Base-by-base conservation (phyloP, 176 grass and related monocot genomes). In the Dendrocalamus sinicus region DNA sequence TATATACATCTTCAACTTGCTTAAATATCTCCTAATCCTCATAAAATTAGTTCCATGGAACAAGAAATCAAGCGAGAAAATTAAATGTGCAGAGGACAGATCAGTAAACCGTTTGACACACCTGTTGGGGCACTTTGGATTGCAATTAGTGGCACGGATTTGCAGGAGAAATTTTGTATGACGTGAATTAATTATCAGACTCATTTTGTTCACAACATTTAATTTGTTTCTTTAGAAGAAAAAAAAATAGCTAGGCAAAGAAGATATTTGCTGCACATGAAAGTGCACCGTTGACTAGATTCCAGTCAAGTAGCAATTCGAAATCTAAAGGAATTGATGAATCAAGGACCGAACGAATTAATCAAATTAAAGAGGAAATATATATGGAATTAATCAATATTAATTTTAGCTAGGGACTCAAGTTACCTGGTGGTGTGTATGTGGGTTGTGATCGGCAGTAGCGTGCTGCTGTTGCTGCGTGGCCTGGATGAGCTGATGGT, bases 401-500 rank as follows among this genome's bases (percentile, higher is more conserved):
- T 73, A 40, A 30, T 35, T 26, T 11, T 22, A 50, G 14, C 48
- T 50, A 57, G 19, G 13, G 28, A 53, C 28, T 37, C 1, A 8
- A 37, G 30, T 67, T 75, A 75, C 73, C 67, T 11, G 37, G 8
- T 55, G 30, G 26, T 9, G 57, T 23, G 23, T 24, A 4, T 52
- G 65, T 74, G 43, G 2, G 65, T 5, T 68, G 30, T 40, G 37
- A 40, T 69, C 37, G 28, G 32, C 7, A 40, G 65, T 9, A 67
- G 65, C 32, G 15, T 19, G 28, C 37, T 86, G 79, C 2, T 89
- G 84, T 8, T 68, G 78, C 11, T 81, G 78, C 79, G 48, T 81
- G 53, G 63, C 44, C 58, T 79, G 75, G 70, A 91, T 35, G 52
- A 91, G 26, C 84, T 91, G 89, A 9, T 83, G 50, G 40, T 87